Conservation (phyloP, 2,329 filamentous ascomycete species). For the Penicillium psychrosexuale region DNA sequence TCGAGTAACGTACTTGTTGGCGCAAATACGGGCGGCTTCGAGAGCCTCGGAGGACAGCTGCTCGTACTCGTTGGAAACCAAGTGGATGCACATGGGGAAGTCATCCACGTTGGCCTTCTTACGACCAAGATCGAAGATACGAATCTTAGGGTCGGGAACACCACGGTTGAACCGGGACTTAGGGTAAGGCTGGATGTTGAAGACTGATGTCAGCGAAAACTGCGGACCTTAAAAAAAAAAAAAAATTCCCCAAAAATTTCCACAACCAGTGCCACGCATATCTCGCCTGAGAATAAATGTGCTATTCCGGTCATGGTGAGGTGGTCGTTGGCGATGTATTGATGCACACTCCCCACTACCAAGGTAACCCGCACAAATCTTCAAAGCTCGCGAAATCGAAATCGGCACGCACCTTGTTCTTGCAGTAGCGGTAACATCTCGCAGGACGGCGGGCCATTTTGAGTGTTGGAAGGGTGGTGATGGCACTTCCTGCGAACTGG, state of each 20-base stretch:
- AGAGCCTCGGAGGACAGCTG: constrained; percentile 99
- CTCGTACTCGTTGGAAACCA: constrained; percentile 99
- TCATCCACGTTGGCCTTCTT: constrained; percentile 99
- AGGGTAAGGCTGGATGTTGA: constrained; percentile 72
- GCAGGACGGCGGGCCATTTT: constrained; percentile 99
- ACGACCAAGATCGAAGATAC: constrained; percentile 98
- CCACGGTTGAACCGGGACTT: constrained; percentile 99
- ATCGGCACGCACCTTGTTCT: constrained; percentile 86
- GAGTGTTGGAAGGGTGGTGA: constrained; percentile 55
- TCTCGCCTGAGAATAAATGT: background rate
- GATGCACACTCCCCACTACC: constrained; percentile 30
- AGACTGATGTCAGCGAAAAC: constrained; percentile 21
- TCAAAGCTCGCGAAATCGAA: constrained; percentile 18
- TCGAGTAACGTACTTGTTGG: constrained; percentile 78
- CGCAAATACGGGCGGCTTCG: constrained; percentile 99
- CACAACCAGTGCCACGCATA: background rate
- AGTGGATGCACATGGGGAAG: constrained; percentile 98
- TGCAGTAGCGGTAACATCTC: constrained; percentile 99
- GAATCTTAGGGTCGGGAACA: constrained; percentile 78
- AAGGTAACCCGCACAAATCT: constrained; percentile 29
- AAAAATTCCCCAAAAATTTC: background rate
- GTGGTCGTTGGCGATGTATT: constrained; percentile 4
- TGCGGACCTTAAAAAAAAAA: constrained; percentile 7
- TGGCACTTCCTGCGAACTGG: constrained; percentile 50
- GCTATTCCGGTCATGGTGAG: background rate